Conservation (phyloP, 148 eudicot genomes). For the Pharnaceum exiguum region DNA sequence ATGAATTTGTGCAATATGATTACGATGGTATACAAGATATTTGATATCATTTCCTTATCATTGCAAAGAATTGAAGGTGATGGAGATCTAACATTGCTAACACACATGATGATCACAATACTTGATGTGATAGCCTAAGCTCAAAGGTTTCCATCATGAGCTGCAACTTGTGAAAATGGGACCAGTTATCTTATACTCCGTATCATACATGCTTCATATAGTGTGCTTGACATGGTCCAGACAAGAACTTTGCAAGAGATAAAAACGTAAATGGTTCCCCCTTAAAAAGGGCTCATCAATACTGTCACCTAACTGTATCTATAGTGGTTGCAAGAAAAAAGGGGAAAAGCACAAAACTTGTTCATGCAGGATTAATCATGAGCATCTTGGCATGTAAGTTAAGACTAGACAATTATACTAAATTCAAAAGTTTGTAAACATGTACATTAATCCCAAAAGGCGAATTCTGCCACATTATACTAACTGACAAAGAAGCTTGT, state of each 20-base stretch:
- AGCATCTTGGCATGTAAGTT: conserved; percentile 23
- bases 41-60: too few relatives aligned
- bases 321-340: conserved; percentile 8
- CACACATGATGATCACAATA: conserved; percentile 30
- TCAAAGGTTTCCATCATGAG: conserved; percentile 3
- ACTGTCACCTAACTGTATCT: conserved; percentile 18
- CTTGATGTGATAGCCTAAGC: conserved; percentile 20
- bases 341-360: conserved; percentile 4
- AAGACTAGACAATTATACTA: conserved; percentile 1
- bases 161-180: conserved; percentile 24
- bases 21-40: too few relatives aligned
- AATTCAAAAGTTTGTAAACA: too few relatives aligned
- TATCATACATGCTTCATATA: background rate
- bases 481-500: too few relatives aligned
- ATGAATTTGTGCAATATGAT: too few relatives aligned
- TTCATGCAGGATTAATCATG: background rate
- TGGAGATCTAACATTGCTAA: conserved; percentile 4
- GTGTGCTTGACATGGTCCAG: conserved; percentile 24
- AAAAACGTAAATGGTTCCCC: conserved; percentile 12
- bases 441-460: background rate
- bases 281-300: conserved; percentile 22
- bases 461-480: too few relatives aligned
- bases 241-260: conserved; percentile 8
- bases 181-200: conserved; percentile 11
- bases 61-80: background rate